Evolutionary conservation across 352 stramenopile genomes (phyloP).

Genomic region (Blastocystis hominis): DNA sequence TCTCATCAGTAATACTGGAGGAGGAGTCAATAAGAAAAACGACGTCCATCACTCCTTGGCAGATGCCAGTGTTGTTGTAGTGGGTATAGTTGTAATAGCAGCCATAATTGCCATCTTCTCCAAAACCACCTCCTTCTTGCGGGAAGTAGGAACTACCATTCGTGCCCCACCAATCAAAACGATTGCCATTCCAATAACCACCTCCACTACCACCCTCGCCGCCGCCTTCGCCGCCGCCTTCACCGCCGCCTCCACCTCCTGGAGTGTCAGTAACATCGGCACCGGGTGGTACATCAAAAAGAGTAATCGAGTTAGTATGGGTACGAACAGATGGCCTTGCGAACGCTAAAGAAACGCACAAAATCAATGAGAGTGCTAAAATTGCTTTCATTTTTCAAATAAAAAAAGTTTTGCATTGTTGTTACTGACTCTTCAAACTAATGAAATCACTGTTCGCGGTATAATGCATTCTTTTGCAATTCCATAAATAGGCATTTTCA

Average conservation of each 20-base stretch:
- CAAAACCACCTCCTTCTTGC: conserved; percentile 13
- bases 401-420: background rate
- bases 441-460: background rate
- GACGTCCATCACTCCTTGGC: conserved; percentile 35
- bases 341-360: background rate
- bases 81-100: conserved; percentile 48
- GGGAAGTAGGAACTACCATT: conserved; percentile 14
- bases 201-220: background rate
- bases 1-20: conserved; percentile 21
- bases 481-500: background rate
- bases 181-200: background rate
- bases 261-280: background rate
- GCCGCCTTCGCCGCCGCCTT: background rate
- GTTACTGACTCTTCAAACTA: background rate
- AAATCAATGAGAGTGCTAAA: background rate
- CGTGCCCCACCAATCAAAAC: conserved; percentile 50
- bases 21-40: conserved; percentile 43
- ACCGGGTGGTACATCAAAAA: background rate
- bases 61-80: conserved; percentile 34
- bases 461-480: background rate
- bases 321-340: background rate
- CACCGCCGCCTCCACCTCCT: background rate
- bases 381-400: background rate
- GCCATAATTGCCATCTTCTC: conserved; percentile 33
- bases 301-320: conserved; percentile 1